Evolutionary conservation across 371 early-diverging fungal genomes (phyloP).

Genomic region (Conidiobolus incongruus): DNA sequence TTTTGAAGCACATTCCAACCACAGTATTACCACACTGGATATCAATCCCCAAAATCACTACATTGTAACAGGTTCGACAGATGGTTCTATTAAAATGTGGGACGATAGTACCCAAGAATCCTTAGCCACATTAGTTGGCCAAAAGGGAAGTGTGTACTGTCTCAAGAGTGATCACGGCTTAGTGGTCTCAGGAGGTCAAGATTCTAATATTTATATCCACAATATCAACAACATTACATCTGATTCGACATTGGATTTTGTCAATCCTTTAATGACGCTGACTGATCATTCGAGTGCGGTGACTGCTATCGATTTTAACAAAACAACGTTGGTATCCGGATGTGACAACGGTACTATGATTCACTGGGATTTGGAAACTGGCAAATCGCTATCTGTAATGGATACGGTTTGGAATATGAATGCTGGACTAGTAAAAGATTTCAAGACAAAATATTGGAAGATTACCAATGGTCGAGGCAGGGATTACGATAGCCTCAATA

Average conservation of each 20-base stretch:
- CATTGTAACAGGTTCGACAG: too few relatives aligned
- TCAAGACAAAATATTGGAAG: neutral
- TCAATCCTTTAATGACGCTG: slow-evolving; percentile 17
- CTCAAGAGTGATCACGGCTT: slow-evolving; percentile 5
- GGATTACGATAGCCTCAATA: slow-evolving; percentile 17
- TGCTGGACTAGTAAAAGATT: slow-evolving; percentile 7
- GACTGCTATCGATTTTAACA: slow-evolving; percentile 22
- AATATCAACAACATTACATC: slow-evolving; percentile 3
- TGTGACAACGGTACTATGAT: slow-evolving; percentile 71
- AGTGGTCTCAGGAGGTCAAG: slow-evolving; percentile 7
- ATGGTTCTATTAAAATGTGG: too few relatives aligned
- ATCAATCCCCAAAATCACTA: too few relatives aligned
- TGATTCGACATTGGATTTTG: slow-evolving; percentile 1
- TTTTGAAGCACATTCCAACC: too few relatives aligned
- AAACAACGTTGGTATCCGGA: slow-evolving; percentile 34
- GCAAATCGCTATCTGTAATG: slow-evolving; percentile 31
- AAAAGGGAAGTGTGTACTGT: slow-evolving; percentile 5
- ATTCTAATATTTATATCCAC: slow-evolving; percentile 6
- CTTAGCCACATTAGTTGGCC: too few relatives aligned
- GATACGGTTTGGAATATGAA: slow-evolving; percentile 44
- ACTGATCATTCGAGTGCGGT: slow-evolving; percentile 26
- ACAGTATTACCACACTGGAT: too few relatives aligned
- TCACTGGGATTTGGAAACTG: slow-evolving; percentile 73
- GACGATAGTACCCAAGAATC: too few relatives aligned
- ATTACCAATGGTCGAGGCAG: slow-evolving; percentile 1